These are phyloP conservation scores for Mucor velutinosus DNA, from an alignment of 371 early-diverging fungal genomes.

Conservation along the genomic window DNA sequence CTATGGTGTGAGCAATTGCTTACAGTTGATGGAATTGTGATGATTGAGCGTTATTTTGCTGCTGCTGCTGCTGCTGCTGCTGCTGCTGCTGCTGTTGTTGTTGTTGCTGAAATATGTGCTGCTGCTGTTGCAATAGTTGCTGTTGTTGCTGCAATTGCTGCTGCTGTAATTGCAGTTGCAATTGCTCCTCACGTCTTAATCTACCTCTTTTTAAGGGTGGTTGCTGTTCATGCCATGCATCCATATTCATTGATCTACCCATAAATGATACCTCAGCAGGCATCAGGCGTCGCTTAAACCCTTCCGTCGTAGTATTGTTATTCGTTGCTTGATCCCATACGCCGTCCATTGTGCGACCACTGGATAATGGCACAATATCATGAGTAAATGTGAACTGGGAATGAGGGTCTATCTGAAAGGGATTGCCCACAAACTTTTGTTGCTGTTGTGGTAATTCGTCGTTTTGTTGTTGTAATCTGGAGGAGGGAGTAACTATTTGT, in stretches of 20 bases:
- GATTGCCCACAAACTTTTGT: conserved; percentile 11
- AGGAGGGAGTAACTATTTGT: background rate
- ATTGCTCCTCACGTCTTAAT: conserved; percentile 36
- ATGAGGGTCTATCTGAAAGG: conserved; percentile 50
- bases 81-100: conserved; percentile 9
- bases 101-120: conserved; percentile 1
- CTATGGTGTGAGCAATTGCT: background rate
- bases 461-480: background rate
- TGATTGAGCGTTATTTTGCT: conserved; percentile 3
- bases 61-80: conserved; percentile 4
- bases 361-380: conserved; percentile 11
- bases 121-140: conserved; percentile 6
- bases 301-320: conserved; percentile 17
- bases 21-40: background rate
- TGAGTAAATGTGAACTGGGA: conserved; percentile 50
- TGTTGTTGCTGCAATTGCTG: conserved; percentile 10
- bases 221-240: conserved; percentile 26
- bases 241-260: conserved; percentile 40
- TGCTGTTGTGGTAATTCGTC: conserved; percentile 18
- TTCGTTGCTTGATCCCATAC: conserved; percentile 21
- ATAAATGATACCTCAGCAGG: conserved; percentile 44
- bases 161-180: conserved; percentile 8
- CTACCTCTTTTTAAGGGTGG: conserved; percentile 45
- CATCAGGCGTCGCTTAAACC: conserved; percentile 31
- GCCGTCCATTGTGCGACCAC: conserved; percentile 11